Percentiles rank a stretch among this genome's conserved stretches.
These are phyloP conservation scores for Sodiomyces alkalinus DNA, from an alignment of 2,329 filamentous ascomycete species.

Conservation along the genomic window DNA sequence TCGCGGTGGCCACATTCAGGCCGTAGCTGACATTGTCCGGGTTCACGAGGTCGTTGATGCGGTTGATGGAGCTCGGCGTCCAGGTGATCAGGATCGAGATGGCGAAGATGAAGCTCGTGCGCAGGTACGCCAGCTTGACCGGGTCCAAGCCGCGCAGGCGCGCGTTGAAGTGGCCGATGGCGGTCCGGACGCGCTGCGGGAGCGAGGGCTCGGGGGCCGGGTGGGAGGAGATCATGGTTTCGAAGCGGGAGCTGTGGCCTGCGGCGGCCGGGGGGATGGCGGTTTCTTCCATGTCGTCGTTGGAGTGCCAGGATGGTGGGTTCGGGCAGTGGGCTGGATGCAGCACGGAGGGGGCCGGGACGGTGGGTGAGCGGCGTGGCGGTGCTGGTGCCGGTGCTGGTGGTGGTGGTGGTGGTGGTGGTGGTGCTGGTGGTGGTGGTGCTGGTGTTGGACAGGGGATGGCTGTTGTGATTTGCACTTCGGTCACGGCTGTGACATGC, in stretches of 20 bases:
- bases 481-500: constrained; percentile 37
- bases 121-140: constrained; percentile 44
- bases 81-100: constrained; percentile 46
- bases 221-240: constrained; percentile 12
- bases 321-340: constrained; percentile 2
- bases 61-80: constrained; percentile 57
- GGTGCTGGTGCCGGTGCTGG: not conserved
- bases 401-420: constrained; percentile 1
- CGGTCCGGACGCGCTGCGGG: constrained; percentile 7
- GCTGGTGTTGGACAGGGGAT: no score
- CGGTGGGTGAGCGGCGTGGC: not conserved
- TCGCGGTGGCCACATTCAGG: constrained; percentile 52
- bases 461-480: constrained; percentile 28
- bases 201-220: constrained; percentile 4
- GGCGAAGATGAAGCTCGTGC: constrained; percentile 45
- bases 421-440: constrained; percentile 5
- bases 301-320: not conserved
- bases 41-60: constrained; percentile 51
- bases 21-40: constrained; percentile 40
- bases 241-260: constrained; percentile 7
- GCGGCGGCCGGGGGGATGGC: no score
- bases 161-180: constrained; percentile 12
- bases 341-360: not conserved
- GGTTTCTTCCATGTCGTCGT: constrained; percentile 1
- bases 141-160: constrained; percentile 32